Evolutionary conservation across 345 rosid genomes (phyloP).

Genomic region (Gossypium rotundifolium): DNA sequence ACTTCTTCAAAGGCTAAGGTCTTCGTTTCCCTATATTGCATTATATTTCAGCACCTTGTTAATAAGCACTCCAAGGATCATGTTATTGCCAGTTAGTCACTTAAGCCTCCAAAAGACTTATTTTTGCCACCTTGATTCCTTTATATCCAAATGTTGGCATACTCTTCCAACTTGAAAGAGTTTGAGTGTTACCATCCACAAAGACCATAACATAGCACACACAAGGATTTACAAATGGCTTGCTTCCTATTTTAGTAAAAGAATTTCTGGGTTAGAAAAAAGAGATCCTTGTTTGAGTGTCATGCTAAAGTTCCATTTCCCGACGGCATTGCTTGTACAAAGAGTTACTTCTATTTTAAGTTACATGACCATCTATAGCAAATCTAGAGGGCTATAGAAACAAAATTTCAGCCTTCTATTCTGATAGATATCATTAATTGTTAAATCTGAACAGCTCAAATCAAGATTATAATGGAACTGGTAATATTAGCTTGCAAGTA

Average conservation of each 20-base stretch:
- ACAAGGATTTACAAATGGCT: not conserved
- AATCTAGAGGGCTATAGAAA: not conserved
- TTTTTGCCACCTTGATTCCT: not conserved
- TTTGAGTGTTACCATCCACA: not conserved
- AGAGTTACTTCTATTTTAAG: not conserved
- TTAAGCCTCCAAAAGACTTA: not conserved
- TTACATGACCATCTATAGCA: not conserved
- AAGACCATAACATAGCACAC: not conserved
- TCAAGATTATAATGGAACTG: not conserved
- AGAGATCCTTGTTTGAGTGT: not conserved
- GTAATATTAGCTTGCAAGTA: not conserved
- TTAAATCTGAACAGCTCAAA: not conserved
- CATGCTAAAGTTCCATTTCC: not conserved
- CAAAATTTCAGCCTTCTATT: not conserved
- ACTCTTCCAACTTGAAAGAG: not conserved
- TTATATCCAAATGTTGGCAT: not conserved
- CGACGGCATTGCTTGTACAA: not conserved
- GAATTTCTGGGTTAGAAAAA: not conserved
- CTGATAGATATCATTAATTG: not conserved
- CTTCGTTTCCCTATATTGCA: not conserved
- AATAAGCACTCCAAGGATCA: not conserved
- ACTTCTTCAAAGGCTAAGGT: not conserved
- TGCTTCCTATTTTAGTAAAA: not conserved
- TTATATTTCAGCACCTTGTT: not conserved
- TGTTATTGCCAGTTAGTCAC: not conserved